Percentiles rank a stretch among this genome's conserved stretches.
Conservation (phyloP, 106 monocot species). For the Ottelia alismoides region DNA sequence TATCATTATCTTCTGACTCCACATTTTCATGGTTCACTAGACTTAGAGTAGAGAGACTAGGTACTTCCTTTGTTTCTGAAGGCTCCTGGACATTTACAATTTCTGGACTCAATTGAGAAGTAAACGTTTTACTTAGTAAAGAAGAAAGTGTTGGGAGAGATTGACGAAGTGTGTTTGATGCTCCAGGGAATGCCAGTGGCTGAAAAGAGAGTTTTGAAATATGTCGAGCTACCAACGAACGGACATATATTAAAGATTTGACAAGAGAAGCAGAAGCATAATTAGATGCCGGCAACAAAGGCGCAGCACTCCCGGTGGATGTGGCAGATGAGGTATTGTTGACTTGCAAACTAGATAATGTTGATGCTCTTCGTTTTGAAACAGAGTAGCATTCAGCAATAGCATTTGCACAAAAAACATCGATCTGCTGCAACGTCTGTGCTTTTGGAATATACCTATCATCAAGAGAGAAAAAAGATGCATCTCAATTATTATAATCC, state of each 20-base stretch:
- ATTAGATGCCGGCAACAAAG: conserved; percentile 25
- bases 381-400: conserved; percentile 53
- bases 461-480: conserved; percentile 7
- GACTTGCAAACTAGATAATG: conserved; percentile 22
- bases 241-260: conserved; percentile 89
- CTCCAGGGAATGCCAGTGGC: conserved; percentile 33
- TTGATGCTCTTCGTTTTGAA: conserved; percentile 27
- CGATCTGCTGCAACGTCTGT: conserved; percentile 75
- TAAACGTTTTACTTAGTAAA: conserved; percentile 54
- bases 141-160: conserved; percentile 61
- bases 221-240: conserved; percentile 78
- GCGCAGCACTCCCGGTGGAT: conserved; percentile 13
- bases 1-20: conserved; percentile 25
- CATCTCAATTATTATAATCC: neutral
- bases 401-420: conserved; percentile 67
- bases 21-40: conserved; percentile 21
- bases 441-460: conserved; percentile 76
- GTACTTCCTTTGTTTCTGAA: conserved; percentile 35
- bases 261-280: conserved; percentile 71
- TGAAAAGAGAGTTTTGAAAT: conserved; percentile 79
- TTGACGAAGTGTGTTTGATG: conserved; percentile 38
- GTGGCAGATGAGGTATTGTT: conserved; percentile 23
- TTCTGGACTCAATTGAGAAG: conserved; percentile 51
- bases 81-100: conserved; percentile 27
- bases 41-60: conserved; percentile 19